Evolutionary conservation across 345 rosid species (phyloP), one percentile per base, ranked within the genome.

Genomic region (Gossypium anomalum): DNA sequence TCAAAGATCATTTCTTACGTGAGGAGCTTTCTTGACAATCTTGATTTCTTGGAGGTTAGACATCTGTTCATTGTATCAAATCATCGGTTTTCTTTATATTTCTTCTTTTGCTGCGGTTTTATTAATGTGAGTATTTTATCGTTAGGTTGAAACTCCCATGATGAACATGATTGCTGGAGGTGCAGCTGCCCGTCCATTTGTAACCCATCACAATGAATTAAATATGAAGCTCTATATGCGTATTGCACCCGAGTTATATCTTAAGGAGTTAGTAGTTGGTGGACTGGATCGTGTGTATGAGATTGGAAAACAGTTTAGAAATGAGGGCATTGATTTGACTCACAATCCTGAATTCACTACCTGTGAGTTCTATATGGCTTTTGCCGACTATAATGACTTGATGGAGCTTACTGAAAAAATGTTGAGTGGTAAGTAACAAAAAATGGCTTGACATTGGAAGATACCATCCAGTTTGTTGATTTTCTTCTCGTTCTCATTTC

Each of bases 351-450:
- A 96, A 84, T 96, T 93, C 83, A 93, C 99, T 65, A 93, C 98
- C 70, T 96, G 97, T 70, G 99, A 96, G 83, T 96, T 96, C 82
- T 96, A 96, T 75, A 93, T 93, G 99, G 99, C 98, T n/a, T 96
- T 71, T 62, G 98, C 97, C 0, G 99, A 93, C 82, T 95, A 95
- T 84, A 83, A 95, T 56, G 99, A 95, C 79, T 62, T 95, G 83
- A 95, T 95, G 98, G 82, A 81, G 51, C 91, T 95, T 65, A 95
- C 97, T 15, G 99, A 95, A 85, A 68, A 80, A 62, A 82, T 95
- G 94, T 58, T 95, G 80, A 93, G 99, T 74, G 99, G 99, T 87
- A 78, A 79, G 87, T 27, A 12, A 20, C 71, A 55, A 55, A 59
- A 34, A 25, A 67, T 58, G 13, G 72, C 64, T 63, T 9, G 48